Evolutionary conservation across 257 asterid genomes (phyloP).

Genomic region (Solanum gracilifrons): DNA sequence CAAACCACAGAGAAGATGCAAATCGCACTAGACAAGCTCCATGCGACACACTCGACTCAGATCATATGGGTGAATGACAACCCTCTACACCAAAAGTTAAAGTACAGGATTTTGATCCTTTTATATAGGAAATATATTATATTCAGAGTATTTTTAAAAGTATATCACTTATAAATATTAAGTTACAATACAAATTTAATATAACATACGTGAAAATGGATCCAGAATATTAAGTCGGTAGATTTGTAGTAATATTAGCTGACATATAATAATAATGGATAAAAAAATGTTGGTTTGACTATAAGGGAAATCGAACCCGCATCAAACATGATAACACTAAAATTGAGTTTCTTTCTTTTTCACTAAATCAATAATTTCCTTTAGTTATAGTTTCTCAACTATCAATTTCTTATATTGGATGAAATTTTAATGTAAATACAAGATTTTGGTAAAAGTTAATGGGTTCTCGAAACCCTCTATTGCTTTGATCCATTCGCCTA

Average conservation of each 20-base stretch:
- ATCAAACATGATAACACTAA: not conserved
- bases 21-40: too few relatives aligned
- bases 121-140: not conserved
- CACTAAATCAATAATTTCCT: not conserved
- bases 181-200: too few relatives aligned
- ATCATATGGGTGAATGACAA: not conserved
- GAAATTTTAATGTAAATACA: not conserved
- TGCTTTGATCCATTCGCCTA: too few relatives aligned
- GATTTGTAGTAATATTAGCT: too few relatives aligned
- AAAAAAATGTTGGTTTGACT: too few relatives aligned
- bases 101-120: not conserved
- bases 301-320: not conserved
- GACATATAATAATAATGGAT: too few relatives aligned
- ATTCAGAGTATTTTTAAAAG: not conserved
- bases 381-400: not conserved
- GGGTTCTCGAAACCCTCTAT: not conserved
- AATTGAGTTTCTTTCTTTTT: not conserved
- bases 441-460: not conserved
- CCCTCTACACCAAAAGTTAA: not conserved
- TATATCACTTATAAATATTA: too few relatives aligned
- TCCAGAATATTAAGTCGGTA: too few relatives aligned
- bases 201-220: too few relatives aligned
- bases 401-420: not conserved
- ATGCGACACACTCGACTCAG: too few relatives aligned
- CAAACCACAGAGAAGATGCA: too few relatives aligned